Conservation (phyloP, 2,329 filamentous ascomycete species). For the Septoria petroselini region DNA sequence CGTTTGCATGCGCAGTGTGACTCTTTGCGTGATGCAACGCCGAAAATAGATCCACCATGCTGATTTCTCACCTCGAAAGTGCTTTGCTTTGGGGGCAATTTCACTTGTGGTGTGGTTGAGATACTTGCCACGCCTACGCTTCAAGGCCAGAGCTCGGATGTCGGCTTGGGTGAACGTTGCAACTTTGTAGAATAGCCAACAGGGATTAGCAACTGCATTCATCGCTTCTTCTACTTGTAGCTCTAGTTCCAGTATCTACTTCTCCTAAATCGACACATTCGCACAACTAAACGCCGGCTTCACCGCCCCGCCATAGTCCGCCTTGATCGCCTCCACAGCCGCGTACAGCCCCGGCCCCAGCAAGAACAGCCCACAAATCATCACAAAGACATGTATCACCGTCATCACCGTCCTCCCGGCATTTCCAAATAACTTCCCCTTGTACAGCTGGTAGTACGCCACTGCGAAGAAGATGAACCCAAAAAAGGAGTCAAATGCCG, state of each 20-base stretch:
- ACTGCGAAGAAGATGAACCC: constrained; percentile 53
- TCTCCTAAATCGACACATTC: constrained; percentile 46
- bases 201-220: too few species aligned
- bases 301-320: constrained; percentile 47
- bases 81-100: too few species aligned
- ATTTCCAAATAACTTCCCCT: constrained; percentile 41
- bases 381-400: constrained; percentile 46
- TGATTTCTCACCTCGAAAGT: too few species aligned
- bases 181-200: too few species aligned
- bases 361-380: constrained; percentile 49
- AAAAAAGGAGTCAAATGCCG: constrained; percentile 51
- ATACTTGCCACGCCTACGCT: too few species aligned
- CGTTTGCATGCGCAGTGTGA: too few species aligned
- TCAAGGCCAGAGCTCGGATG: too few species aligned
- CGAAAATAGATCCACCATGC: too few species aligned
- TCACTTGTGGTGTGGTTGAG: too few species aligned
- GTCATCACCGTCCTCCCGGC: constrained; percentile 43
- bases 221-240: too few species aligned
- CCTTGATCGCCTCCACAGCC: constrained; percentile 52
- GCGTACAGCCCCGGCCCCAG: constrained; percentile 54
- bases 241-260: neutral
- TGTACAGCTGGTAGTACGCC: constrained; percentile 49
- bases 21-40: too few species aligned
- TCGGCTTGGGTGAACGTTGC: too few species aligned
- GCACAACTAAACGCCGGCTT: constrained; percentile 52